Evolutionary conservation across 208 protist species (phyloP).

Genomic region (Crithidia thermophila): DNA sequence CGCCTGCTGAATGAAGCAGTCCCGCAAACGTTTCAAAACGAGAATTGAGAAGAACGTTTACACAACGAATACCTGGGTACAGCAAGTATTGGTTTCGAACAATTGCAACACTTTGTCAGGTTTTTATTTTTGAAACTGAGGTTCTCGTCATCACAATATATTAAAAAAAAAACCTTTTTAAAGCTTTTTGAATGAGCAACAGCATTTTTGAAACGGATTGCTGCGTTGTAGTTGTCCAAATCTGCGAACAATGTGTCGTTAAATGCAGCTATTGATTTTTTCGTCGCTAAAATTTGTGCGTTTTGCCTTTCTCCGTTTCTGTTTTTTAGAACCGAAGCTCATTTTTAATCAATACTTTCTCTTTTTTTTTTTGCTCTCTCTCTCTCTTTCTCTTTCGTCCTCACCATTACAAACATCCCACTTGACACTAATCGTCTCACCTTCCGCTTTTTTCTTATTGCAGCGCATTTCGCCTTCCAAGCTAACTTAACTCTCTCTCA

Average conservation of each 20-base stretch:
- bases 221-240: too few species aligned
- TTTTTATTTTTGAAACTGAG: too few species aligned
- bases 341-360: not conserved
- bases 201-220: too few species aligned
- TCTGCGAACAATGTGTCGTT: too few species aligned
- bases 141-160: too few species aligned
- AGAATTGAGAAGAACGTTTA: not conserved
- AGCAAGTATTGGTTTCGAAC: too few species aligned
- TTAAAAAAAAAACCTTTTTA: too few species aligned
- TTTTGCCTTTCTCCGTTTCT: too few species aligned
- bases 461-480: conserved; percentile 19
- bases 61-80: not conserved
- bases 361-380: not conserved
- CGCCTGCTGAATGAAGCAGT: conserved; percentile 60
- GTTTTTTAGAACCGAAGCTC: not conserved
- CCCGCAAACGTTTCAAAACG: conserved; percentile 18
- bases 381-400: not conserved
- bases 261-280: too few species aligned
- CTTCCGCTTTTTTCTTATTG: not conserved
- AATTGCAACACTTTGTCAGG: too few species aligned
- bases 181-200: too few species aligned
- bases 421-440: not conserved
- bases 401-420: not conserved
- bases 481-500: not conserved
- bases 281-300: too few species aligned